Percentiles rank a stretch among this genome's conserved stretches.
phyloP scores from a whole-genome alignment of 148 eudicot species.

The Pharnaceum exiguum region DNA sequence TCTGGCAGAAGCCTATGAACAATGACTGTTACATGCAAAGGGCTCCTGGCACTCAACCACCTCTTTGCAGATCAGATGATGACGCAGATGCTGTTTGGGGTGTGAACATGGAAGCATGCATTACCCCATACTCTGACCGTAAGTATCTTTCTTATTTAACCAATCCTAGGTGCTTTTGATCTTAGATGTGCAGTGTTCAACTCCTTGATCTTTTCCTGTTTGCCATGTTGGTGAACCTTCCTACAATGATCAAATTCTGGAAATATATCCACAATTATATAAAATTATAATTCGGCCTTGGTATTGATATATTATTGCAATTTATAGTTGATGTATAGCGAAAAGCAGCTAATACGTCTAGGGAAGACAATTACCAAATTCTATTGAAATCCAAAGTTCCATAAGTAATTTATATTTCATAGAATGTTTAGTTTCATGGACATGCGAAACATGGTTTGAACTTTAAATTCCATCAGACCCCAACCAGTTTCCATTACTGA shows the following conservation, averaged over 20 bases:
- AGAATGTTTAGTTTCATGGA: too few relatives aligned
- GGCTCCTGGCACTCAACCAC: constrained; percentile 83
- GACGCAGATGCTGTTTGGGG: constrained; percentile 90
- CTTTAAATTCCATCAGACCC: too few relatives aligned
- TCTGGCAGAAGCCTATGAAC: constrained; percentile 89
- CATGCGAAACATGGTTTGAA: too few relatives aligned
- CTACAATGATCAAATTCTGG: not conserved
- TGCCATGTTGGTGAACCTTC: not conserved
- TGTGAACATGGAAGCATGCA: constrained; percentile 92
- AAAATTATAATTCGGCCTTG: not conserved
- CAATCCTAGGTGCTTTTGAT: not conserved
- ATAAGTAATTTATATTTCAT: too few relatives aligned
- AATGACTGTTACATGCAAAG: constrained; percentile 92
- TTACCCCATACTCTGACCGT: constrained; percentile 92
- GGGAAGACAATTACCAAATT: too few relatives aligned
- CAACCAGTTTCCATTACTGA: too few relatives aligned
- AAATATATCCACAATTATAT: not conserved
- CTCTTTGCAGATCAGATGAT: constrained; percentile 75
- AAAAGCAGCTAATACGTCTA: too few relatives aligned
- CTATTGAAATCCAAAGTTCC: too few relatives aligned
- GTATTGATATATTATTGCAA: not conserved
- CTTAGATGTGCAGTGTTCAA: not conserved
- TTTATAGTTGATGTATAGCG: not conserved
- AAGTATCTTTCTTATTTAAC: constrained; percentile 33
- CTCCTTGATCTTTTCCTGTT: not conserved